Evolutionary conservation across 2,329 filamentous ascomycete species (phyloP).

Genomic region (Fusarium armeniacum): DNA sequence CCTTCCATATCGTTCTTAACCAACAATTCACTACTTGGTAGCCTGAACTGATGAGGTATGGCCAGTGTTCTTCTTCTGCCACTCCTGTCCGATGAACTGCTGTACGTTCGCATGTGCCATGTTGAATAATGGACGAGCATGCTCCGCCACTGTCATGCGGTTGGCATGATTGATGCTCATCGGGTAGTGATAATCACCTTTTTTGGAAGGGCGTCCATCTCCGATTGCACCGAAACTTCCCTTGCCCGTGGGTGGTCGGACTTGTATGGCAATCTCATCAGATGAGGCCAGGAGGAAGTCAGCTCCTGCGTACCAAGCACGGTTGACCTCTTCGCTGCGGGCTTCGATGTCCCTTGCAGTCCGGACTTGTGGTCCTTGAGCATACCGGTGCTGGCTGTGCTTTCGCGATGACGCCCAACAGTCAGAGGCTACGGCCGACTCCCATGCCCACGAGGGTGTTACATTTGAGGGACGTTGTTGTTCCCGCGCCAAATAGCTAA

Average conservation of each 20-base stretch:
- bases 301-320: constrained; percentile 58
- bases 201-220: constrained; percentile 53
- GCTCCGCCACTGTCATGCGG: constrained; percentile 55
- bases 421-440: constrained; percentile 7
- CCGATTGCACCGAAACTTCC: constrained; percentile 56
- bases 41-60: constrained; percentile 10
- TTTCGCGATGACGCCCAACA: constrained; percentile 23
- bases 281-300: constrained; percentile 55
- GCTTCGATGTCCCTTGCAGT: constrained; percentile 44
- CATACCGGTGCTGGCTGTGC: constrained; percentile 18
- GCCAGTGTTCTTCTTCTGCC: constrained; percentile 11
- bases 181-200: constrained; percentile 45
- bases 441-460: constrained; percentile 21
- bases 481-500: constrained; percentile 2
- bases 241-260: constrained; percentile 52
- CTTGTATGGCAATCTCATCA: constrained; percentile 43
- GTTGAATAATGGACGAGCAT: constrained; percentile 59
- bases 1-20: constrained; percentile 38
- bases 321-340: constrained; percentile 52
- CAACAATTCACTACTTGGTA: constrained; percentile 24
- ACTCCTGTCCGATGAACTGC: constrained; percentile 41
- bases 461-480: not conserved
- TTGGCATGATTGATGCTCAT: constrained; percentile 58
- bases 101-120: constrained; percentile 57
- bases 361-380: constrained; percentile 39